Evolutionary conservation across 2,329 filamentous ascomycete genomes (phyloP).

Genomic region (Corynespora cassiicola): DNA sequence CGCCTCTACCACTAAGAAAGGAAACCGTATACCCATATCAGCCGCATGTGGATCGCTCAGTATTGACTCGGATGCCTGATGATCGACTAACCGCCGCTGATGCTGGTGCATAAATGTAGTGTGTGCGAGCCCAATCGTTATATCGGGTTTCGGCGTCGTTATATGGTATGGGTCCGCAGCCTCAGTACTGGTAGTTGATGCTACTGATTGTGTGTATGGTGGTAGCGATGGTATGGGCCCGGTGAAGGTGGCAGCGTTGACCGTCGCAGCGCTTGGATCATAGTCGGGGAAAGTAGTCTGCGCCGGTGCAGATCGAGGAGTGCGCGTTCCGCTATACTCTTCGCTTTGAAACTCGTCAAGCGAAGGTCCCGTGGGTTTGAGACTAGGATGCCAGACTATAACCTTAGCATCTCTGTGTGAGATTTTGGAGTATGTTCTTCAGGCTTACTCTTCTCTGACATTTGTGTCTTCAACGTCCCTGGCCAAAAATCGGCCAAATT

Average conservation of each 20-base stretch:
- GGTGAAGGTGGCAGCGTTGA: slow-evolving; percentile 8
- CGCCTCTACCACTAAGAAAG: slow-evolving; percentile 6
- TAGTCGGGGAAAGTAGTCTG: slow-evolving; percentile 11
- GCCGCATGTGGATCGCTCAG: slow-evolving; percentile 7
- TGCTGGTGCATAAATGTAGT: slow-evolving; percentile 1
- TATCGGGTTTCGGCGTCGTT: slow-evolving; percentile 13
- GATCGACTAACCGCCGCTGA: slow-evolving; percentile 4
- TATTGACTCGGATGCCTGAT: slow-evolving; percentile 3
- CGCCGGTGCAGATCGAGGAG: slow-evolving; percentile 7
- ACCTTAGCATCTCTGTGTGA: no score
- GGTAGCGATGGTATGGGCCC: slow-evolving; percentile 17
- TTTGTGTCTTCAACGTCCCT: slow-evolving; percentile 14
- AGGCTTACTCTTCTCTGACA: slow-evolving; percentile 21
- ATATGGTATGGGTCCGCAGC: slow-evolving; percentile 24
- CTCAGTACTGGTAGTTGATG: slow-evolving; percentile 21
- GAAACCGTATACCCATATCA: slow-evolving; percentile 8
- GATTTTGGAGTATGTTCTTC: slow-evolving; percentile 9
- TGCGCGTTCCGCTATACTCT: slow-evolving; percentile 8
- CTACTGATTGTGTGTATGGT: slow-evolving; percentile 17
- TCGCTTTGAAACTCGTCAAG: slow-evolving; percentile 10
- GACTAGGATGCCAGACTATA: slow-evolving; percentile 19
- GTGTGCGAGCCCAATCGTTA: slow-evolving; percentile 2
- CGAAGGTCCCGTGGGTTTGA: slow-evolving; percentile 17
- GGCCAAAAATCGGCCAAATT: slow-evolving; percentile 12
- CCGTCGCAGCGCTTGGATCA: slow-evolving; percentile 9